A percentile compares a stretch with the other conserved stretches of the same genome.
These are phyloP conservation scores for Pyracantha coccinea DNA, from an alignment of 331 rosid species.

Conservation along the genomic window DNA sequence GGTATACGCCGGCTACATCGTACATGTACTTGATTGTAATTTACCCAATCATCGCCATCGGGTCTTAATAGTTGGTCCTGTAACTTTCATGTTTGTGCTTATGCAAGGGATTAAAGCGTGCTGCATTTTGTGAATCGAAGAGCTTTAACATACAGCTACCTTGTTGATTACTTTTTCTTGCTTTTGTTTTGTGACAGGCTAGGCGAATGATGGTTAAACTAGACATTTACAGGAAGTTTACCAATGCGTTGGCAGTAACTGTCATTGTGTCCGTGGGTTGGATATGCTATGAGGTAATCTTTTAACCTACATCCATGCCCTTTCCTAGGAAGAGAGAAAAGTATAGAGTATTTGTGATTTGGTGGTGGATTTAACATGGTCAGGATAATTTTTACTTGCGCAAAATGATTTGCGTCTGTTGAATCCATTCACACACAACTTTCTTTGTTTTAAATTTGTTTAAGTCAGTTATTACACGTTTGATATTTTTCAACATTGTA, in stretches of 20 bases:
- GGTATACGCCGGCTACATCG: not conserved
- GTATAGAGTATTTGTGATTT: too few species aligned
- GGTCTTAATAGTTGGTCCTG: not conserved
- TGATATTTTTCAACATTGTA: slow-evolving; percentile 1
- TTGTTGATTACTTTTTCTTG: slow-evolving; percentile 3
- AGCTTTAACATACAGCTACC: not conserved
- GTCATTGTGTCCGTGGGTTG: slow-evolving; percentile 92
- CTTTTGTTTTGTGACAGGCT: slow-evolving; percentile 48
- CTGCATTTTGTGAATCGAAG: not conserved
- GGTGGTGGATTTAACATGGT: not conserved
- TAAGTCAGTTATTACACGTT: not conserved
- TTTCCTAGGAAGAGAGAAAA: too few species aligned
- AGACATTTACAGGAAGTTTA: slow-evolving; percentile 89
- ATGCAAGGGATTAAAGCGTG: not conserved
- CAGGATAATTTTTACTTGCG: not conserved
- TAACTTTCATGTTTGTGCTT: not conserved
- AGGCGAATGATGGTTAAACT: slow-evolving; percentile 85
- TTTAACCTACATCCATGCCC: not conserved
- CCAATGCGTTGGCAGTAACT: slow-evolving; percentile 87
- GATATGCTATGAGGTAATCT: slow-evolving; percentile 91
- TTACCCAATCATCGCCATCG: not conserved
- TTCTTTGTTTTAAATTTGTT: not conserved
- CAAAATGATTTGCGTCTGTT: not conserved
- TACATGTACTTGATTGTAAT: not conserved
- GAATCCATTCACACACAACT: not conserved